Evolutionary conservation across 108 stramenopile species (phyloP).

Genomic region (Fistulifera solaris): DNA sequence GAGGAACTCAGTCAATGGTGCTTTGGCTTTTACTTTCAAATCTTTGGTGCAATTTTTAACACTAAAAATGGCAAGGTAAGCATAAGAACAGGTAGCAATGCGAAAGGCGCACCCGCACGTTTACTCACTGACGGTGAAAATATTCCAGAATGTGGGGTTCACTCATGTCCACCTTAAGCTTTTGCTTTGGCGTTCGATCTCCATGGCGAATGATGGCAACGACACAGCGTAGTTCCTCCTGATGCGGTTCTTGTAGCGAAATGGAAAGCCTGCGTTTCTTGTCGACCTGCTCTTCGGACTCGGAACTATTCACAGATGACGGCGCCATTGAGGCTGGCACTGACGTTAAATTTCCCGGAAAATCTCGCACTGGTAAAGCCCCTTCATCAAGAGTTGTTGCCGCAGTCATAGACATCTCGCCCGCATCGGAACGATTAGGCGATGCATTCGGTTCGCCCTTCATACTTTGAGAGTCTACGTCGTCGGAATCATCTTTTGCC

Average conservation of each 20-base stretch:
- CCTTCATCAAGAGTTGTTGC: slow-evolving; percentile 46
- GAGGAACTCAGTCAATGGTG: slow-evolving; percentile 84
- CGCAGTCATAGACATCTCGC: slow-evolving; percentile 11
- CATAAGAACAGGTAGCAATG: too few species aligned
- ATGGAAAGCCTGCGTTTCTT: not conserved
- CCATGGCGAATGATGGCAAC: slow-evolving; percentile 95
- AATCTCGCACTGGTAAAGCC: slow-evolving; percentile 57
- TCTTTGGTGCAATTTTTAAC: slow-evolving; percentile 62
- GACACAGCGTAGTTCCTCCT: slow-evolving; percentile 91
- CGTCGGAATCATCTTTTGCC: slow-evolving; percentile 18
- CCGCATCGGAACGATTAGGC: slow-evolving; percentile 14
- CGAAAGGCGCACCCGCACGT: slow-evolving; percentile 8
- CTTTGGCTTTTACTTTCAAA: slow-evolving; percentile 87
- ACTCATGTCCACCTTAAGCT: slow-evolving; percentile 90
- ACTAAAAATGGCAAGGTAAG: too few species aligned
- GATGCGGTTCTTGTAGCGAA: slow-evolving; percentile 18
- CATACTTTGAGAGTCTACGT: slow-evolving; percentile 11
- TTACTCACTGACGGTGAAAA: slow-evolving; percentile 49
- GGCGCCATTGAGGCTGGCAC: slow-evolving; percentile 49
- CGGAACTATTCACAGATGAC: slow-evolving; percentile 30
- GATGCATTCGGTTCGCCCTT: slow-evolving; percentile 7
- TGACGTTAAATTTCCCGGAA: slow-evolving; percentile 49
- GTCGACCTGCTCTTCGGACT: slow-evolving; percentile 24
- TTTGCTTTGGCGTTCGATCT: slow-evolving; percentile 98
- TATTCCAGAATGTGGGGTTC: slow-evolving; percentile 72